Conservation (phyloP, 805 yeast genomes). For the Saccharomyces mikatae region DNA sequence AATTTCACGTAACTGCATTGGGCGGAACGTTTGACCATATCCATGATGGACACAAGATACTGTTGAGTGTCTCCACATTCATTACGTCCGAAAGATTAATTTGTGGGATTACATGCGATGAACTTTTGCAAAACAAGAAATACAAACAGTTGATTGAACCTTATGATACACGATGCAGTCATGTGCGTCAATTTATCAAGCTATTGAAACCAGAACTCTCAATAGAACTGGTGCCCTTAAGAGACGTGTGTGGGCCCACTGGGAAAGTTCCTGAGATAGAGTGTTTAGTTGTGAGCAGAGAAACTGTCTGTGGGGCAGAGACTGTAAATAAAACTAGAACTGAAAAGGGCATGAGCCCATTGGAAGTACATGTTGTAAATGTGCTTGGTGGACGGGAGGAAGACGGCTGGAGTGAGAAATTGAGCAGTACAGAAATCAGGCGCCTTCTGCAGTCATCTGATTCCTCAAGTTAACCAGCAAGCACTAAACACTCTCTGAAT, state of each 20-base stretch:
- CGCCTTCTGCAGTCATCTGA: neutral
- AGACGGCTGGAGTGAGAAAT: conserved; percentile 57
- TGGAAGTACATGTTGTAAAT: conserved; percentile 47
- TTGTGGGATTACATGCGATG: conserved; percentile 77
- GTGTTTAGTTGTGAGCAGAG: conserved; percentile 73
- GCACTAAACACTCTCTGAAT: conserved; percentile 1
- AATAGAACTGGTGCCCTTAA: conserved; percentile 52
- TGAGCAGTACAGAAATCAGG: conserved; percentile 80
- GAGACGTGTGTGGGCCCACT: conserved; percentile 92
- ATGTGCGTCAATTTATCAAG: conserved; percentile 43
- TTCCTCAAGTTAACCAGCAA: conserved; percentile 19
- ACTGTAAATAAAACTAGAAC: conserved; percentile 59
- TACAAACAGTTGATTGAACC: conserved; percentile 57
- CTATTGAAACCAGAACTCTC: conserved; percentile 39
- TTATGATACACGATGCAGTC: conserved; percentile 42
- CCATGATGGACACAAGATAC: conserved; percentile 89
- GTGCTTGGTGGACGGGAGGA: conserved; percentile 59
- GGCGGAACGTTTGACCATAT: conserved; percentile 98
- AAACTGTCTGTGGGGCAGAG: conserved; percentile 68
- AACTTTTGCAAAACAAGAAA: conserved; percentile 65
- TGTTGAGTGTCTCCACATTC: conserved; percentile 65
- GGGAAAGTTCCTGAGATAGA: conserved; percentile 66
- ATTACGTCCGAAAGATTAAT: conserved; percentile 49
- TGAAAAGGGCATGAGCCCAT: conserved; percentile 43
- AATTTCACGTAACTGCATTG: conserved; percentile 45